Evolutionary conservation across 371 early-diverging fungal genomes (phyloP), one percentile per base, ranked within the genome.

Genomic region (Umbelopsis sp.): DNA sequence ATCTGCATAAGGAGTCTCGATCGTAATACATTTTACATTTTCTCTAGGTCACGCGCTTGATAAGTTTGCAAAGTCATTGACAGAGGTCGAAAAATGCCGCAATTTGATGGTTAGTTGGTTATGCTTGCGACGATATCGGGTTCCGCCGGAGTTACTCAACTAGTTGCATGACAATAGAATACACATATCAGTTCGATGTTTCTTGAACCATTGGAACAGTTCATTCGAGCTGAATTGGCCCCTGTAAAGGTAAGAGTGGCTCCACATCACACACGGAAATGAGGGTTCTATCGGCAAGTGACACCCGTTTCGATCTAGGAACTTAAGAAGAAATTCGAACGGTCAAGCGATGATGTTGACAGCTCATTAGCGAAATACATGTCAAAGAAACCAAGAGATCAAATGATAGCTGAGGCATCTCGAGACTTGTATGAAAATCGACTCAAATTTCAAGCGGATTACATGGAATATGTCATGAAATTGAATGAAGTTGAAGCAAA

Each of bases 281-380:
- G 29, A 29, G 29, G 29, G 29, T 29, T 29, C 29, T 29, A 29
- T 29, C 1, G 29, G 29, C 29, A 18, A 18, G 3, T 35, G 29
- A 57, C 57, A 35, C 14, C 32, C 14, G 12, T 16, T 16, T 16
- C 35, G 8, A 57, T n/a, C 32, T 64, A 90, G 89, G 92, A 91
- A 57, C 65, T 80, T 7, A 86, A 79, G 72, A 91, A 87, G 66
- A 74, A 73, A 44, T 91, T 90, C 66, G 91, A 90, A 50, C 82
- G 80, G 70, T 74, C 86, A 22, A 87, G 89, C 62, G 90, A 92
- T 71, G 87, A 91, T n/a, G 80, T 79, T 7, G 92, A 91, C 70
- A 73, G 77, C 7, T 83, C 83, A 4, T 76, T 91, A 44, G 76
- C 80, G 63, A 82, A 78, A 69, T 89, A 87, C 67, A 85, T 91